These are phyloP conservation scores for Przewalskia tangutica DNA, from an alignment of 257 asterid genomes.

Conservation along the genomic window DNA sequence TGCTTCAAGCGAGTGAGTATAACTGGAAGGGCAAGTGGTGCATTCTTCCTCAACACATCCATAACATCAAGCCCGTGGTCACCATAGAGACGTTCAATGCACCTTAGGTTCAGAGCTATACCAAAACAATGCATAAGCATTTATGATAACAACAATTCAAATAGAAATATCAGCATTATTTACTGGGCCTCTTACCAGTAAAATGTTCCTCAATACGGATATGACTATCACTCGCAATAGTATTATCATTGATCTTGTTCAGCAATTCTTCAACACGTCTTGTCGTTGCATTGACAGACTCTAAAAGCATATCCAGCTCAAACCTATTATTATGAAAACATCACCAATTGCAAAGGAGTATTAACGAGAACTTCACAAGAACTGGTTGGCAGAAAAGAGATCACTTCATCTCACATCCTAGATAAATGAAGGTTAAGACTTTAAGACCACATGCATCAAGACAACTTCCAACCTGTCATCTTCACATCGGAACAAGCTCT, in stretches of 20 bases:
- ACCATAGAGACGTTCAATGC: constrained; percentile 95
- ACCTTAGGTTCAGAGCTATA: constrained; percentile 73
- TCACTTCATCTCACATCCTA: not conserved
- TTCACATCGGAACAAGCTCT: constrained; percentile 90
- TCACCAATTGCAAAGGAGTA: constrained; percentile 14
- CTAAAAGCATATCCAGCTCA: constrained; percentile 95
- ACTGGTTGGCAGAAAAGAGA: not conserved
- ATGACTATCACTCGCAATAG: constrained; percentile 35
- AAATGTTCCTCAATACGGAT: constrained; percentile 64
- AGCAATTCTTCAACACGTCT: constrained; percentile 77
- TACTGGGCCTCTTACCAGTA: constrained; percentile 42
- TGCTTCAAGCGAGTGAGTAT: constrained; percentile 87
- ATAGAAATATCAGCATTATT: constrained; percentile 12
- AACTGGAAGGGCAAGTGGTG: constrained; percentile 76
- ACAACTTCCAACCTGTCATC: constrained; percentile 69
- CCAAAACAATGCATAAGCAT: constrained; percentile 12
- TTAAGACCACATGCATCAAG: constrained; percentile 3
- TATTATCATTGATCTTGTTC: constrained; percentile 45
- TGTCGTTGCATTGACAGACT: constrained; percentile 69
- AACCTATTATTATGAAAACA: constrained; percentile 53
- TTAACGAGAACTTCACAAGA: not conserved
- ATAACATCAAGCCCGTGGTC: constrained; percentile 98
- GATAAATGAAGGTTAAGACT: constrained; percentile 1
- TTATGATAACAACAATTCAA: constrained; percentile 10
- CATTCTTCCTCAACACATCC: constrained; percentile 82